Conservation (phyloP, 768 basidiomycete species). For the Suillus ampliporus region DNA sequence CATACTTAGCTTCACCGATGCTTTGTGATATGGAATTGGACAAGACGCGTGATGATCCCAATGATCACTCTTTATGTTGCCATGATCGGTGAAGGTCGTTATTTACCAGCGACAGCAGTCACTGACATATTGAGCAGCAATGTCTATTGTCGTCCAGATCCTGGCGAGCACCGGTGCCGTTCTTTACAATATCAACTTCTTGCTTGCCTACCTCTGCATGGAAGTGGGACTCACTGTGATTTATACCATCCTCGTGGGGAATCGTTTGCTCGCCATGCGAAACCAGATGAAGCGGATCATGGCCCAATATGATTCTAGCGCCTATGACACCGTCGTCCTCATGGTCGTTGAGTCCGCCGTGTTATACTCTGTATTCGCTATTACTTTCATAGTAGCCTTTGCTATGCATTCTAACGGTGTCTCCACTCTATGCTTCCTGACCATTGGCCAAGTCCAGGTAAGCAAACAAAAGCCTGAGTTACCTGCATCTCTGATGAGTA, state of each 20-base stretch:
- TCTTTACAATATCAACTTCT: slow-evolving; percentile 29
- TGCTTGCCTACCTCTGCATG: slow-evolving; percentile 35
- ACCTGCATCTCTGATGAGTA: too few relatives aligned
- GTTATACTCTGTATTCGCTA: slow-evolving; percentile 29
- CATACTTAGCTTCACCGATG: slow-evolving; percentile 16
- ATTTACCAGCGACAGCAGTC: not conserved
- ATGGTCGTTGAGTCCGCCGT: slow-evolving; percentile 45
- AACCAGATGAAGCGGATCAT: slow-evolving; percentile 17
- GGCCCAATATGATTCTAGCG: slow-evolving; percentile 20
- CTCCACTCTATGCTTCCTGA: slow-evolving; percentile 38
- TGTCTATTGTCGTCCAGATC: slow-evolving; percentile 25
- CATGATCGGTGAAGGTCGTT: slow-evolving; percentile 19
- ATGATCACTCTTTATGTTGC: slow-evolving; percentile 22
- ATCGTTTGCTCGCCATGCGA: slow-evolving; percentile 33
- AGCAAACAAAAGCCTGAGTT: not conserved
- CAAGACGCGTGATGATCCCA: slow-evolving; percentile 19
- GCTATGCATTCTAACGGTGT: slow-evolving; percentile 25
- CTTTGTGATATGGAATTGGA: slow-evolving; percentile 21
- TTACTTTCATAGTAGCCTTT: slow-evolving; percentile 41
- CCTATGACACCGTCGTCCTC: slow-evolving; percentile 32
- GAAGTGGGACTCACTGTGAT: slow-evolving; percentile 38
- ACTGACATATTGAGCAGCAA: slow-evolving; percentile 10
- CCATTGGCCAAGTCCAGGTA: slow-evolving; percentile 41
- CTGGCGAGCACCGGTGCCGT: slow-evolving; percentile 18
- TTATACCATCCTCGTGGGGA: slow-evolving; percentile 36